These are phyloP conservation scores for Botrytis squamosa DNA, from an alignment of 2,329 filamentous ascomycete species.

Conservation along the genomic window DNA sequence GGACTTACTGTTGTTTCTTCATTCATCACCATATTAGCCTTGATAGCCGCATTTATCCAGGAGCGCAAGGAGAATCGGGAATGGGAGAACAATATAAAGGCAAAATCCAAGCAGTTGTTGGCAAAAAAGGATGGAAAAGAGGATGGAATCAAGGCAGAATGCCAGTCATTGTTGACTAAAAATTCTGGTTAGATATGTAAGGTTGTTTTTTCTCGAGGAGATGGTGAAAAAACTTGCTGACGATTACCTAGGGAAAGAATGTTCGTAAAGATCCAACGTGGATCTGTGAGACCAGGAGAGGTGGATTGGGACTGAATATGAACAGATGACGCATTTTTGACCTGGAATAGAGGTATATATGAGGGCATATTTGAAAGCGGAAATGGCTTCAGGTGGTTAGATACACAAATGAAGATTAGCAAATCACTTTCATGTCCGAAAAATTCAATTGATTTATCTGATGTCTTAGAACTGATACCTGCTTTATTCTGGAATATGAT, in stretches of 20 bases:
- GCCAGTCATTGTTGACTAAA: not conserved
- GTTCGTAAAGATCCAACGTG: too few relatives aligned
- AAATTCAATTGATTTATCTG: too few relatives aligned
- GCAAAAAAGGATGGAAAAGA: not conserved
- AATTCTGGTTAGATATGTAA: not conserved
- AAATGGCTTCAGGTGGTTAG: not conserved
- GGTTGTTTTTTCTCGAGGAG: too few relatives aligned
- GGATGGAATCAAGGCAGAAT: not conserved
- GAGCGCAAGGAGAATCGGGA: not conserved
- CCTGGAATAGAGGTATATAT: too few relatives aligned
- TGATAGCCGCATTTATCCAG: fast-evolving
- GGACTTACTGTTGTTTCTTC: not conserved
- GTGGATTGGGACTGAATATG: not conserved
- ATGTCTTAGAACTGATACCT: too few relatives aligned
- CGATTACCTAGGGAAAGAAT: not conserved
- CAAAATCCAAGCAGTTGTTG: not conserved
- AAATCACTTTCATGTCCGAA: too few relatives aligned
- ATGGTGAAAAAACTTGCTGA: not conserved
- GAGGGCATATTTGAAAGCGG: not conserved
- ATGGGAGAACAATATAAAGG: not conserved
- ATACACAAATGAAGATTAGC: too few relatives aligned
- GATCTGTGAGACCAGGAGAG: too few relatives aligned
- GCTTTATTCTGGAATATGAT: too few relatives aligned
- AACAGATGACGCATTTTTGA: not conserved
- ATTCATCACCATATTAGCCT: not conserved